Evolutionary conservation across 192 early-diverging fungal genomes (phyloP).

Genomic region (Podila clonocystis): DNA sequence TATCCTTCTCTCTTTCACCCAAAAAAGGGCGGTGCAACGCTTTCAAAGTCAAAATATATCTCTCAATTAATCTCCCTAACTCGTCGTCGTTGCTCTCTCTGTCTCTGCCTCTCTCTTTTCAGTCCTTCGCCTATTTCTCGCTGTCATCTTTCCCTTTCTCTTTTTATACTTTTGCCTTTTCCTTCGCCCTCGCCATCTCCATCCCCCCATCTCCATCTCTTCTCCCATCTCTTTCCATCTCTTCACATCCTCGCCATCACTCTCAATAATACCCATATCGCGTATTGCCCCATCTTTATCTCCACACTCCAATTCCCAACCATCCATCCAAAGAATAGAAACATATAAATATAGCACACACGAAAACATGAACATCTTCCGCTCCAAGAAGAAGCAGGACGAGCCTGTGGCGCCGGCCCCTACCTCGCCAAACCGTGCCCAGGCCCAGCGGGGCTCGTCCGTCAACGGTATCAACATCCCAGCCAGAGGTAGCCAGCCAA

Average conservation of each 20-base stretch:
- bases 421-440: slow-evolving; percentile 2
- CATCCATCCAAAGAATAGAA: neutral
- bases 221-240: neutral
- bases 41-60: too few relatives aligned
- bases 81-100: too few relatives aligned
- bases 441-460: slow-evolving; percentile 2
- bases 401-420: slow-evolving; percentile 6
- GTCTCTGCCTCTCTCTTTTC: too few relatives aligned
- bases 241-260: neutral
- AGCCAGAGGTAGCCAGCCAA: slow-evolving; percentile 10
- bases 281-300: neutral
- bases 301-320: neutral
- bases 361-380: slow-evolving; percentile 25
- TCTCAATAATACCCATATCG: neutral
- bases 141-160: neutral
- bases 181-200: neutral
- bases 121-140: neutral
- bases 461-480: slow-evolving; percentile 24
- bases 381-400: slow-evolving; percentile 27
- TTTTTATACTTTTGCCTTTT: neutral
- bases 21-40: too few relatives aligned
- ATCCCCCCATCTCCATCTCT: slow-evolving; percentile 3
- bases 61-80: too few relatives aligned
- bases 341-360: neutral
- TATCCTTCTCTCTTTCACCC: too few relatives aligned